Evolutionary conservation across 148 eudicot genomes (phyloP).

Genomic region (Diospyros kaki): DNA sequence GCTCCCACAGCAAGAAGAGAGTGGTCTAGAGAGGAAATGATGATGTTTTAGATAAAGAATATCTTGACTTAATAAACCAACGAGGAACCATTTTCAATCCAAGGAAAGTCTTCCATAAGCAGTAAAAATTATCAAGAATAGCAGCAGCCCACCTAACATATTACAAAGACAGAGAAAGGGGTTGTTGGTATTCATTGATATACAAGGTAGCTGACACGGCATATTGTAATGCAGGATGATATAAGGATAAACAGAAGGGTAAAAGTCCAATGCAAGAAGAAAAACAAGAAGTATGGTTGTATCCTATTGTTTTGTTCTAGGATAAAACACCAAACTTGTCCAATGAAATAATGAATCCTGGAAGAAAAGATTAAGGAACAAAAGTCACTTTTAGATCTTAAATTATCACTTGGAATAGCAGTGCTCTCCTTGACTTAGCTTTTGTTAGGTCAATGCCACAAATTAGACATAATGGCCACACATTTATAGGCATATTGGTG

Average conservation of each 20-base stretch:
- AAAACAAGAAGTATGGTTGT: neutral
- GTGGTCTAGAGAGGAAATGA: too few species aligned
- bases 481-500: neutral
- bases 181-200: neutral
- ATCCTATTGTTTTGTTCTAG: neutral
- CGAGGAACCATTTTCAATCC: neutral
- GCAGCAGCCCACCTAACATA: neutral
- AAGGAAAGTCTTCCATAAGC: neutral
- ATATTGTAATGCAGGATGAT: neutral
- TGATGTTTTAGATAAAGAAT: too few species aligned
- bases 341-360: neutral
- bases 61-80: neutral
- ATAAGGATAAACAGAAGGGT: neutral
- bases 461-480: neutral
- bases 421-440: neutral
- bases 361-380: neutral
- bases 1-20: too few species aligned
- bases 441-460: neutral
- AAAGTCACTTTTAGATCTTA: neutral
- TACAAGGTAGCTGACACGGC: neutral
- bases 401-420: conserved; percentile 5
- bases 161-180: neutral
- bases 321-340: neutral
- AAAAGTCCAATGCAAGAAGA: neutral
- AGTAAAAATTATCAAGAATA: neutral